Evolutionary conservation across 805 yeast species (phyloP).

Genomic region (Yarrowia sp.): DNA sequence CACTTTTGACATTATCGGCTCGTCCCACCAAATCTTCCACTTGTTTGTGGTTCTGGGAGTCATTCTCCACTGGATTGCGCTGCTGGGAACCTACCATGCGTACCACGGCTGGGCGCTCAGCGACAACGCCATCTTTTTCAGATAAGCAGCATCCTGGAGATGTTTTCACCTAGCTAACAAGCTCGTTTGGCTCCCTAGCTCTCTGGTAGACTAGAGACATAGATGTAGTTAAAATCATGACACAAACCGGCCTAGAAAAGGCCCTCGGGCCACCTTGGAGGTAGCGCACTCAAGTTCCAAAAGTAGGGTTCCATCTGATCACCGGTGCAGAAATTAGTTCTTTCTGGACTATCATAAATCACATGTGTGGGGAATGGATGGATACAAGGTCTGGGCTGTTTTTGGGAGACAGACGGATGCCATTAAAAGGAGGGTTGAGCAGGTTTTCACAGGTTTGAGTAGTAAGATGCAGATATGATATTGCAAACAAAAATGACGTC

Average conservation of each 20-base stretch:
- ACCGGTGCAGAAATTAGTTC: no score
- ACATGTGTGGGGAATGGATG: not conserved
- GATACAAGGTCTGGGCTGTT: not conserved
- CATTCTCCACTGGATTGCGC: conserved; percentile 63
- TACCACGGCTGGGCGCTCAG: conserved; percentile 13
- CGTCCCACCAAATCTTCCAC: conserved; percentile 84
- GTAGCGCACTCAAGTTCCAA: not conserved
- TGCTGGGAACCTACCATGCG: conserved; percentile 51
- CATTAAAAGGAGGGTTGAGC: no score
- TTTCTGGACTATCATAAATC: not conserved
- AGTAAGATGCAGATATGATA: no score
- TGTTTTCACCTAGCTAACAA: not conserved
- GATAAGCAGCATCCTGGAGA: conserved; percentile 4
- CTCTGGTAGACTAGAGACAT: not conserved
- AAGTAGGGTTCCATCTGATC: not conserved
- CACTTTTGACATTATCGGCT: conserved; percentile 64
- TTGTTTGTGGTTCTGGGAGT: conserved; percentile 74
- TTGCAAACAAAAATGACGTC: no score
- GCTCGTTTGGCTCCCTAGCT: not conserved
- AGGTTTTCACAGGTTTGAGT: no score
- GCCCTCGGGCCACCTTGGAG: no score
- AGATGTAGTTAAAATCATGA: not conserved
- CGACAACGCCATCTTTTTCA: not conserved
- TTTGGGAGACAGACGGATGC: no score
- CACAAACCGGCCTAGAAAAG: no score